Evolutionary conservation across 2,329 filamentous ascomycete species (phyloP).

Genomic region (Diaporthe sp.): DNA sequence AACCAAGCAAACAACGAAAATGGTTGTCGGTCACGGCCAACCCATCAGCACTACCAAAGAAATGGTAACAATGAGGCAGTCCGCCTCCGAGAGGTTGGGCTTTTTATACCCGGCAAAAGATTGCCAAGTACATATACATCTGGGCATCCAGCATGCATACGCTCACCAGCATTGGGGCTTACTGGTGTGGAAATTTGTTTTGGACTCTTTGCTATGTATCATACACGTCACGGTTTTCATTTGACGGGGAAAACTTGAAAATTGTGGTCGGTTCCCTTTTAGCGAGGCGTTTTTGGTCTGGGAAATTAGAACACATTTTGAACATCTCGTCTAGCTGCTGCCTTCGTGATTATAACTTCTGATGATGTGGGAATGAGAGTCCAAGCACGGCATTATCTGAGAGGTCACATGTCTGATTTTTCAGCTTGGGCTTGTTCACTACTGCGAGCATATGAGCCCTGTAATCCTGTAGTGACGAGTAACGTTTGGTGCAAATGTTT

Average conservation of each 20-base stretch:
- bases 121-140: constrained; percentile 28
- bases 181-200: constrained; percentile 10
- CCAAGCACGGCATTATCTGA: too few species aligned
- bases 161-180: background rate
- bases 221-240: background rate
- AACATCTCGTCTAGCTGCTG: background rate
- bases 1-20: background rate
- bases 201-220: constrained; percentile 30
- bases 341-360: background rate
- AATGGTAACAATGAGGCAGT: background rate
- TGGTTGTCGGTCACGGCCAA: background rate
- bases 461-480: too few species aligned
- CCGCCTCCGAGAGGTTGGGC: constrained; percentile 17
- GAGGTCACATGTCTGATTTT: too few species aligned
- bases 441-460: too few species aligned
- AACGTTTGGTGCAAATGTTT: too few species aligned
- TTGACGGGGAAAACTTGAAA: constrained; percentile 19
- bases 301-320: background rate
- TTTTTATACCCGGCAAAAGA: constrained; percentile 27
- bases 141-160: constrained; percentile 17
- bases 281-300: constrained; percentile 31
- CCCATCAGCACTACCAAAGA: background rate
- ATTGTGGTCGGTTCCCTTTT: constrained; percentile 20
- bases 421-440: too few species aligned
- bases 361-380: too few species aligned